Base-by-base conservation (phyloP, 306 rosid genomes). In the Lupinus albus region DNA sequence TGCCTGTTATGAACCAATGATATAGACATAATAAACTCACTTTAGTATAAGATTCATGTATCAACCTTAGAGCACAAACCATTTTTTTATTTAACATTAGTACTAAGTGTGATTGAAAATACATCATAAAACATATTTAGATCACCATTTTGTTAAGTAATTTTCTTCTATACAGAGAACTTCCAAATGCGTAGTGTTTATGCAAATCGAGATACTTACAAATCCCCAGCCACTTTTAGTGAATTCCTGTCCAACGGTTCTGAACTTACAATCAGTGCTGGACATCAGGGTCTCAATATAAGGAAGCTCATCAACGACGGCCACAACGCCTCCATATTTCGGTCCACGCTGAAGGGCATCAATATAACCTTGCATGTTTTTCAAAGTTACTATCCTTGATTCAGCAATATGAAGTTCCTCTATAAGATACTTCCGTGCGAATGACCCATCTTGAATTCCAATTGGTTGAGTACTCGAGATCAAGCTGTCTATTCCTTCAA, bases 191-290 rank as follows among this genome's bases (percentile, higher is more conserved):
- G 1, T n/a, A 11, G n/a, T 67, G 9, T 50, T 32, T 6, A 21
- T 15, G 55, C 8, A 32, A 46, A 21, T 47, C 18, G 17, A 72
- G 72, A 10, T 79, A 88, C 97, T 87, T 74, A 91, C 97, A 74
- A 80, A 91, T 80, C 97, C 91, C 96, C 88, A 88, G 72, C 97
- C 96, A 64, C 94, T 83, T 76, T 84, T 91, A 11, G 94, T 91
- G 68, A 91, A 91, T 81, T 88, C 94, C 74, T 76, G 87, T 4
- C 97, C 97, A 11, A 88, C 97, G 7, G 81, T 85, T 84, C 86
- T 83, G 85, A 75, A 85, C 58, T 11, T 11, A 35, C 96, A 88
- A 0, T 82, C 67, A 38, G 87, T 80, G 39, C 5, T 55, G 57
- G 88, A 64, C 85, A 86, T 70, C 69, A 91, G 80, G 61, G 79